Evolutionary conservation across 2,329 filamentous ascomycete species (phyloP), one percentile per base, ranked within the genome.

Genomic region (Nothomitra cinnamomea): DNA sequence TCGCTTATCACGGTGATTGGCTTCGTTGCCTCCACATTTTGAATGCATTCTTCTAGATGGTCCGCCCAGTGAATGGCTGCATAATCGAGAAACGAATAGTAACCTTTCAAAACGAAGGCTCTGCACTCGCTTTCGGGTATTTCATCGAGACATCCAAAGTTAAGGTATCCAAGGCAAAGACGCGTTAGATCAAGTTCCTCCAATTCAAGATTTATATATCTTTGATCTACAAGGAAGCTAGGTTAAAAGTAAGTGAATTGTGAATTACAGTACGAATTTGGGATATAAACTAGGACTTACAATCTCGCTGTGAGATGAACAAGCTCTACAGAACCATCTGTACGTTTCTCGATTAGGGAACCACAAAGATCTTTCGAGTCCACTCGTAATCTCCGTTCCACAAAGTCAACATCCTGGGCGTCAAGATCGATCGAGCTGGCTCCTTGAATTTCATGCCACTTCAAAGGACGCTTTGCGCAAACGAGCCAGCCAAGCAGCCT

Each of bases 381-480:
- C 0, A 60, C 45, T 0, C 57, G 56, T 1, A 70, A 58, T 48
- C 57, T 57, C 17, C 58, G 52, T 1, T 59, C 56, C 13, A 66
- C 58, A 10, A 62, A 58, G 10, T 67, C 60, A 1, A 70, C 55
- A 1, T 24, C 52, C 53, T 61, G 53, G 2, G 59, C 42, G 1
- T 62, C 59, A 1, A 63, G 10, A 51, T 68, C 55, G 1, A 69
- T 61, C 1, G 66, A 61, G 7, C 67, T 57, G 6, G 65, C 63
- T 4, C 65, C 65, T 45, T 70, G 63, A 5, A 73, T 63, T 54
- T 72, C 70, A 52, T 70, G 62, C 64, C 64, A 66, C 53, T 66
- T 66, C 0, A 73, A 59, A 0, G 68, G 62, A 0, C 70, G 62
- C 48, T 65, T 67, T 1, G 69, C 66, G 52, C 67, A 67, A 3